Base-by-base conservation (phyloP, 202 grass and related monocot species). In the Schoenoplectus triqueter region DNA sequence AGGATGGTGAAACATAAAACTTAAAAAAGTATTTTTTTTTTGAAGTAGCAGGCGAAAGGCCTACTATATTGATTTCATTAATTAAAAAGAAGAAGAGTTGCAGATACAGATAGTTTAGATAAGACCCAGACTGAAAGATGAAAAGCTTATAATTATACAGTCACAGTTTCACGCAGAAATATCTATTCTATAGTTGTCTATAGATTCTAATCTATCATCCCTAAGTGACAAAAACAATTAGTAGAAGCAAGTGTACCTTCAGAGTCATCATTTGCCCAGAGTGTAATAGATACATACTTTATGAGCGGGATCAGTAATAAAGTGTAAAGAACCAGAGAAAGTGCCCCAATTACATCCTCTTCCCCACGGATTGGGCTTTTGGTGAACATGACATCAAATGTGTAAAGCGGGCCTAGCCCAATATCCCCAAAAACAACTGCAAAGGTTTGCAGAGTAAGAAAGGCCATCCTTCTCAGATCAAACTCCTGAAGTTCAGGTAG, bases 351-450 rank as follows among this genome's bases (percentile, higher is more conserved):
- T 67, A 95, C 88, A 94, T 98, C 96, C 10, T 95, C 87, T 82
- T 95, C 89, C 85, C 83, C 85, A 86, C 82, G 55, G 87, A 95
- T 89, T 87, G 96, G 84, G 74, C 90, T 90, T 88, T 98, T 95
- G 42, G 87, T 89, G 76, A 98, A 89, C 91, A 98, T 95, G 64
- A 98, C 93, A 86, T 98, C 96, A 89, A 98, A 98, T 80, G 96
- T 98, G 87, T 98, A 98, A 21, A 98, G 72, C 2, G 96, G 96
- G 64, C 96, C 91, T 11, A 94, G 91, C 64, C 96, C 96, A 86
- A 98, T 91, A 91, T 98, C 93, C 64, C 96, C 96, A 88, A 98
- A 98, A 17, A 98, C 96, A 42, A 98, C 93, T 61, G 90, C 96
- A 74, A 98, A 88, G 66, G 96, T 98, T 87, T 98, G 93, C 83